These are phyloP conservation scores for Schizosaccharomyces osmophilus DNA, from an alignment of 805 yeast genomes.

Conservation along the genomic window DNA sequence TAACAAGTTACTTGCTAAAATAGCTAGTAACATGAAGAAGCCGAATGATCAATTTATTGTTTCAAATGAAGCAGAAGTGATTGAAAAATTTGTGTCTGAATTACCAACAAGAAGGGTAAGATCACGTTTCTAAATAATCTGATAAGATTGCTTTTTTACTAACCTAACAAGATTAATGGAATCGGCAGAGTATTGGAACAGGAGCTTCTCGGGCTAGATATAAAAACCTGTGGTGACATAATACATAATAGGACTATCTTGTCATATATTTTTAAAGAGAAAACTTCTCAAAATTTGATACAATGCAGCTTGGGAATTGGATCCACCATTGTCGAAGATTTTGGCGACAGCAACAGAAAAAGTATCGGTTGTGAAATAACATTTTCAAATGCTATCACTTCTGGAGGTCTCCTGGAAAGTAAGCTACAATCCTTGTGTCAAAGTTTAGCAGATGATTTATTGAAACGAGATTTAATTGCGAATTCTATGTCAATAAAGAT, in stretches of 20 bases:
- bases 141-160: neutral
- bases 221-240: constrained; percentile 9
- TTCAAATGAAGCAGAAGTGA: constrained; percentile 4
- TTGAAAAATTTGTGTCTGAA: constrained; percentile 7
- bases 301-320: constrained; percentile 10
- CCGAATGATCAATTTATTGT: constrained; percentile 11
- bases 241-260: neutral
- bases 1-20: constrained; percentile 14
- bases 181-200: constrained; percentile 11
- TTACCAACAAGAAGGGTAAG: constrained; percentile 9
- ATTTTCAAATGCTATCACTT: constrained; percentile 5
- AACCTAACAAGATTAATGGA: constrained; percentile 5
- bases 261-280: constrained; percentile 4
- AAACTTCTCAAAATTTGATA: constrained; percentile 6
- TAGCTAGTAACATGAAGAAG: constrained; percentile 11
- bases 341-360: constrained; percentile 8
- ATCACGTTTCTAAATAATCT: neutral
- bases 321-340: constrained; percentile 7
- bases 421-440: constrained; percentile 6
- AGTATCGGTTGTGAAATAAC: constrained; percentile 11
- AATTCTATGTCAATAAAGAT: constrained; percentile 8
- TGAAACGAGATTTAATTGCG: constrained; percentile 6
- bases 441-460: constrained; percentile 8
- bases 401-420: constrained; percentile 3
- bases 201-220: constrained; percentile 8